Evolutionary conservation across 2,329 filamentous ascomycete species (phyloP).

Genomic region (Aciculosporium take): DNA sequence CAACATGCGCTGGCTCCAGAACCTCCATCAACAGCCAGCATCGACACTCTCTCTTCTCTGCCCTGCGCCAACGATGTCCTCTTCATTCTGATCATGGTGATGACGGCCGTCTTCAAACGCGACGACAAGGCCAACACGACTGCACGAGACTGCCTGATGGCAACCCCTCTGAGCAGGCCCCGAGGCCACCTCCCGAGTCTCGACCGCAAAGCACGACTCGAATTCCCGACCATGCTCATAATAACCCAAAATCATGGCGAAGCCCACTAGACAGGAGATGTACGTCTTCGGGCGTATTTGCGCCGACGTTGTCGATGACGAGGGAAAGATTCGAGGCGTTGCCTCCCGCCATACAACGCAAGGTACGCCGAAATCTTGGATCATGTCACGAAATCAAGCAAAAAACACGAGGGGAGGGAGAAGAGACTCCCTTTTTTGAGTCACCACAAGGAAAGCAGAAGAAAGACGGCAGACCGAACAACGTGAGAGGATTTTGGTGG

Average conservation of each 20-base stretch:
- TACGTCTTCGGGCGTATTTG: slow-evolving; percentile 10
- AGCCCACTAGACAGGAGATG: slow-evolving; percentile 12
- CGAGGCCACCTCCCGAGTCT: slow-evolving; percentile 4
- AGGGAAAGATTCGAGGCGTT: slow-evolving; percentile 34
- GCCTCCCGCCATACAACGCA: slow-evolving; percentile 40
- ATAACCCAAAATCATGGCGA: slow-evolving; percentile 11
- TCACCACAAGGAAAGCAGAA: background rate
- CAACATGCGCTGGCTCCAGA: slow-evolving; percentile 11
- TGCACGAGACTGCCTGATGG: background rate
- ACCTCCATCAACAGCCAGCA: slow-evolving; percentile 5
- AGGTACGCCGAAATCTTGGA: slow-evolving; percentile 29
- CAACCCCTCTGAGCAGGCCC: background rate
- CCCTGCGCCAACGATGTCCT: background rate
- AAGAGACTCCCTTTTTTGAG: background rate
- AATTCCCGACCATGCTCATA: slow-evolving; percentile 9
- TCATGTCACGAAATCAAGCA: background rate
- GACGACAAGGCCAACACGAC: background rate
- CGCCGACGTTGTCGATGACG: slow-evolving; percentile 19
- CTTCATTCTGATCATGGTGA: background rate
- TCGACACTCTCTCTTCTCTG: slow-evolving; percentile 6
- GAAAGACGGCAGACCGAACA: background rate
- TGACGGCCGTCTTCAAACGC: background rate
- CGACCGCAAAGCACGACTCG: slow-evolving; percentile 10
- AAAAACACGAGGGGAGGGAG: background rate
- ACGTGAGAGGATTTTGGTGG: background rate